Evolutionary conservation across 805 yeast species (phyloP).

Genomic region (Wickerhamomyces bisporus): DNA sequence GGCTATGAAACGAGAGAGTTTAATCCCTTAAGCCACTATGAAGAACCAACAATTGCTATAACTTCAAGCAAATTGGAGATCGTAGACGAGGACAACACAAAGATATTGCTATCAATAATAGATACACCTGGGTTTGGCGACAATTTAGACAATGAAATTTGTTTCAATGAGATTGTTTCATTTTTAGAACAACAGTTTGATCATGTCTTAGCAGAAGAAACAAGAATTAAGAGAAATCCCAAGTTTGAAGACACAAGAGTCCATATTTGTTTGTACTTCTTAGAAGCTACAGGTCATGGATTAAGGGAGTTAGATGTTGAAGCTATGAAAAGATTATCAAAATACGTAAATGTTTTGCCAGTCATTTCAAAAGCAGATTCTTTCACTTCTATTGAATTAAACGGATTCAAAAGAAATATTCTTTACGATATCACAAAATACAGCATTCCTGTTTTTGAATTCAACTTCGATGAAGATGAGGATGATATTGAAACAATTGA

Average conservation of each 20-base stretch:
- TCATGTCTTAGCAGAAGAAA: slow-evolving; percentile 77
- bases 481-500: slow-evolving; percentile 66
- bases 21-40: slow-evolving; percentile 52
- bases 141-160: slow-evolving; percentile 57
- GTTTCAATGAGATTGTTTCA: slow-evolving; percentile 59
- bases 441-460: slow-evolving; percentile 71
- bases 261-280: slow-evolving; percentile 66
- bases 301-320: slow-evolving; percentile 67
- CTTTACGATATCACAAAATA: slow-evolving; percentile 58
- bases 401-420: slow-evolving; percentile 54
- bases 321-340: slow-evolving; percentile 65
- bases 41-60: slow-evolving; percentile 73
- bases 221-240: slow-evolving; percentile 82
- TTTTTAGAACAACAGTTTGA: slow-evolving; percentile 76
- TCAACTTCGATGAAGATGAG: slow-evolving; percentile 65
- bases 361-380: slow-evolving; percentile 68
- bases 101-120: slow-evolving; percentile 51
- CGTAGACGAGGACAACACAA: slow-evolving; percentile 54
- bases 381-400: slow-evolving; percentile 57
- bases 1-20: slow-evolving; percentile 54
- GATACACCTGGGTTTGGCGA: slow-evolving; percentile 84
- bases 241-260: slow-evolving; percentile 73
- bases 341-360: slow-evolving; percentile 71
- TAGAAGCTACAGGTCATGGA: slow-evolving; percentile 77
- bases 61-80: slow-evolving; percentile 62